Evolutionary conservation across 257 asterid genomes (phyloP), one percentile per base, ranked within the genome.

Genomic region (Przewalskia tangutica): DNA sequence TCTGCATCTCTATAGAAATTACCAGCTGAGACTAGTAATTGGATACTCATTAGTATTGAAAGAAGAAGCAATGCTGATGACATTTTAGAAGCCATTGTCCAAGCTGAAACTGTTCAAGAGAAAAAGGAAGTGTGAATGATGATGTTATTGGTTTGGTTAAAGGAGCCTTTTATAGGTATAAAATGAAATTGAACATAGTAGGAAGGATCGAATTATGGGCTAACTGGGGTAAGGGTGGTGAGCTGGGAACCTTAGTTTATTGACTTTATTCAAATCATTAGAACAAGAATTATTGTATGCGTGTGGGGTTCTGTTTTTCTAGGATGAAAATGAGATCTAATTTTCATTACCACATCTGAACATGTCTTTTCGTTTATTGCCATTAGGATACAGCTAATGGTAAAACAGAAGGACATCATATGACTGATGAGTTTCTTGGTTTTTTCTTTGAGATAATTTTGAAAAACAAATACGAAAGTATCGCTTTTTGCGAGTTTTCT

Each of bases 1-100:
- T 56, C 75, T 14, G 18, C 75, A 44, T 82, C 84, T 44, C 42
- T 44, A 53, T 82, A 70, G 17, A 82, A 82, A 3, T 82, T 82
- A 8, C 81, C 84, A 17, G 84, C 84, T 38, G 16, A 62, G 12
- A 59, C 84, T 5, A n/a, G 38, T 54, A 81, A 6, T 0, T 63
- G 23, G 2, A 68, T 6, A 14, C 59, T 46, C 12, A 76, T 62
- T n/a, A 53, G 12, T 14, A 40, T 16, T 10, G 34, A 36, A 34
- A 79, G 14, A 0, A 55, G 66, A 79, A 79, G 62, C 14, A 51
- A 48, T 3, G 42, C 5, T 40, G 54, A 9, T 59, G 71, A 12
- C 40, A 79, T 17, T 12, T 40, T 77, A 50, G 51, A 18, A 79
- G 53, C 4, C 82, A 36, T 79, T 59, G 18, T 46, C 2, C 0